A percentile compares a stretch with the other conserved stretches of the same genome.
Evolutionary conservation across 768 basidiomycete species (phyloP).

Genomic region (Mycena polygramma): DNA sequence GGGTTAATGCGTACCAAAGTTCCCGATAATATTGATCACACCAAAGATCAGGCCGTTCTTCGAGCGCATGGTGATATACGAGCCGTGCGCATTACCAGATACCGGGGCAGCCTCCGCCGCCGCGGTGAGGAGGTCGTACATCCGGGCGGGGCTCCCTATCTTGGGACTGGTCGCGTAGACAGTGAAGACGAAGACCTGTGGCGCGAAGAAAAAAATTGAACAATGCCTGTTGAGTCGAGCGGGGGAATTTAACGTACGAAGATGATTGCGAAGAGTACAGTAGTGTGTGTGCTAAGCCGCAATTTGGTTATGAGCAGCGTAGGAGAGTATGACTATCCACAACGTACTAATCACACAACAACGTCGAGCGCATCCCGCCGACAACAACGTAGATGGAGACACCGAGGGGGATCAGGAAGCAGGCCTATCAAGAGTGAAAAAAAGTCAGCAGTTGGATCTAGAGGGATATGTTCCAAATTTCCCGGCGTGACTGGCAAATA

Average conservation of each 20-base stretch:
- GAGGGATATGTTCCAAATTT: not conserved
- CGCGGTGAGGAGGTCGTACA: constrained; percentile 83
- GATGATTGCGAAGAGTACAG: constrained; percentile 89
- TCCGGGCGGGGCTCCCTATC: constrained; percentile 82
- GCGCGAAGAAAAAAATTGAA: constrained; percentile 21
- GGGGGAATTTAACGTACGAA: constrained; percentile 51
- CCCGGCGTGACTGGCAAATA: no score
- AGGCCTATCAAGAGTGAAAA: constrained; percentile 62
- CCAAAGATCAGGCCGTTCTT: constrained; percentile 85
- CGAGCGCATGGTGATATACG: constrained; percentile 87
- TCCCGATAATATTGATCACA: constrained; percentile 90
- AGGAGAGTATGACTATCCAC: not conserved
- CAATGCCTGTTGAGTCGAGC: not conserved
- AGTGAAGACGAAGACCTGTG: constrained; percentile 71
- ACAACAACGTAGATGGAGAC: constrained; percentile 91
- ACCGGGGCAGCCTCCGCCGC: constrained; percentile 73
- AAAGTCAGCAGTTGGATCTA: no score
- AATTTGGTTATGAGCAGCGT: not conserved
- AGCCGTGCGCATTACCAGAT: constrained; percentile 85
- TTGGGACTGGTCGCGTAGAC: constrained; percentile 84
- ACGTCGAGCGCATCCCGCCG: constrained; percentile 88
- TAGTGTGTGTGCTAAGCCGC: constrained; percentile 80
- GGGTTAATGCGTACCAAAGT: constrained; percentile 58
- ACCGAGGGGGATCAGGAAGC: constrained; percentile 90
- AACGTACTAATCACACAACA: constrained; percentile 89